A percentile compares a stretch with the other conserved stretches of the same genome.
phyloP scores from a whole-genome alignment of 306 rosid genomes.

The Pterocarpus santalinus region DNA sequence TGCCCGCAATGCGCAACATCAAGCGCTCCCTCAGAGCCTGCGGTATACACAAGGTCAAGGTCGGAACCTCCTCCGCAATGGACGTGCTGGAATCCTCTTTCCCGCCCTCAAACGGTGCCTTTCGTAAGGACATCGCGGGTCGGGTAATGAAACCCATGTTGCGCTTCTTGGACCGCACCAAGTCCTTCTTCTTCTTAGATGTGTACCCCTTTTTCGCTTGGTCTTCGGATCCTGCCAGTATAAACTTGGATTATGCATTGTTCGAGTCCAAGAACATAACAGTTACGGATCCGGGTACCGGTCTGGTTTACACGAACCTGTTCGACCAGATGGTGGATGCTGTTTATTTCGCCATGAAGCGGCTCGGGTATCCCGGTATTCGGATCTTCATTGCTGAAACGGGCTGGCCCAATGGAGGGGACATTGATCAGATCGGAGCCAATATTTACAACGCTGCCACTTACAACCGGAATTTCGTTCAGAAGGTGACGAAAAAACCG shows the following conservation, averaged over 20 bases:
- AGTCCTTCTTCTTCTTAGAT: conserved; percentile 79
- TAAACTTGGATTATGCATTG: conserved; percentile 67
- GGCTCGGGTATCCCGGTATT: conserved; percentile 67
- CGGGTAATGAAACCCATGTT: conserved; percentile 70
- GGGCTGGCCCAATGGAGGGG: conserved; percentile 90
- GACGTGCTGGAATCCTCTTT: conserved; percentile 66
- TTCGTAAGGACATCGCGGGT: conserved; percentile 59
- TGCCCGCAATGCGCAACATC: conserved; percentile 73
- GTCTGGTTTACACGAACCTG: conserved; percentile 65
- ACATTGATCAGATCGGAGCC: conserved; percentile 79
- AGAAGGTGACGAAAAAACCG: conserved; percentile 60
- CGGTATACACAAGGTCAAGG: conserved; percentile 62
- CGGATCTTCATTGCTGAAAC: conserved; percentile 83
- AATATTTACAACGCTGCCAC: conserved; percentile 80
- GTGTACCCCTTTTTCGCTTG: conserved; percentile 77
- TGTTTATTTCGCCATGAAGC: conserved; percentile 71
- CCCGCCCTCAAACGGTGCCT: conserved; percentile 81
- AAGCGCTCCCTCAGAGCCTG: conserved; percentile 51
- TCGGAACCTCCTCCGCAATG: conserved; percentile 76
- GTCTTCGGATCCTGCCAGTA: conserved; percentile 59
- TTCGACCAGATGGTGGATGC: conserved; percentile 89
- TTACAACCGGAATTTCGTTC: conserved; percentile 70
- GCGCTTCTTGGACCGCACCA: conserved; percentile 64
- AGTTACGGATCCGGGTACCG: conserved; percentile 68
- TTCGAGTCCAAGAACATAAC: conserved; percentile 56